Percentiles rank a stretch among this genome's conserved stretches.
These are phyloP conservation scores for Clonostachys rhizophaga DNA, from an alignment of 2,329 filamentous ascomycete genomes.

Conservation along the genomic window DNA sequence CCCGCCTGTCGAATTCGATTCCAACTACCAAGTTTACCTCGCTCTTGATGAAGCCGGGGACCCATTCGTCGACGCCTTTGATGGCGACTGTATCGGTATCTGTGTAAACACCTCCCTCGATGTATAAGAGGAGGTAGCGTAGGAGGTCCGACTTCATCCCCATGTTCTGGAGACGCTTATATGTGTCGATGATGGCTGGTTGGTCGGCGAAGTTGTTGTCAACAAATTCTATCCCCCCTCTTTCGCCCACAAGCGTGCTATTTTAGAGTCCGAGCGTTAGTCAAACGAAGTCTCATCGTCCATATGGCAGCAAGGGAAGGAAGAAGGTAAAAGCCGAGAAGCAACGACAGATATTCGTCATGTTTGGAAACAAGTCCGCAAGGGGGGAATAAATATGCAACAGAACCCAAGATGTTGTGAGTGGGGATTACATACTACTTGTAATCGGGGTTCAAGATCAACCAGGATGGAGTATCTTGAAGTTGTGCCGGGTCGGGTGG, in stretches of 20 bases:
- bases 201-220: conserved; percentile 11
- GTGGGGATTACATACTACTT: conserved; percentile 4
- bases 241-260: conserved; percentile 13
- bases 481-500: conserved; percentile 1
- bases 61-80: conserved; percentile 34
- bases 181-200: neutral
- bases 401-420: too few species aligned
- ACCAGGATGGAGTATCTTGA: conserved; percentile 5
- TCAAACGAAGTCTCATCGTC: neutral
- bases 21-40: conserved; percentile 16
- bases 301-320: too few species aligned
- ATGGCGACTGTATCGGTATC: conserved; percentile 46
- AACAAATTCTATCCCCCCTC: conserved; percentile 15
- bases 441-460: conserved; percentile 6
- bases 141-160: conserved; percentile 20
- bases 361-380: too few species aligned
- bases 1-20: conserved; percentile 19
- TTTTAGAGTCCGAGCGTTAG: neutral
- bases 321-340: too few species aligned
- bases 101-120: conserved; percentile 19
- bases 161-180: conserved; percentile 4
- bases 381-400: too few species aligned
- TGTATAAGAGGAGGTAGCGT: conserved; percentile 14
- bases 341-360: neutral
- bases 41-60: conserved; percentile 10